Percentiles rank a stretch among this genome's conserved stretches.
phyloP scores from a whole-genome alignment of 2,329 filamentous ascomycete species.

The Phialocephala sp. region DNA sequence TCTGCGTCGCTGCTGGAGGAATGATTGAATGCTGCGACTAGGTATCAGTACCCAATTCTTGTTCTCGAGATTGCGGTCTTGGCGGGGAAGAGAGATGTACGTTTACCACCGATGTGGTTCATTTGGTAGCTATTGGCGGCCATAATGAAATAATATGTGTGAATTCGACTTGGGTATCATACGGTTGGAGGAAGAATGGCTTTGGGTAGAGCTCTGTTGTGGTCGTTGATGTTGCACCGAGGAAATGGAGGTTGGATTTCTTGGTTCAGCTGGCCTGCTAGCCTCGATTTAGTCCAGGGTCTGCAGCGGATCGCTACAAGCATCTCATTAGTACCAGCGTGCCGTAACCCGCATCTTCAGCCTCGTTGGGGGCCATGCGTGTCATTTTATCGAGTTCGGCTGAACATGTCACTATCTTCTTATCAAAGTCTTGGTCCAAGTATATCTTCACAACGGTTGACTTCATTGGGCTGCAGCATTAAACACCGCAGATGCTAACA shows the following conservation, averaged over 20 bases:
- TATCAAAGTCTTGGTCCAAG: background rate
- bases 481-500: background rate
- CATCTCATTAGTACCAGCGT: slow-evolving; percentile 2
- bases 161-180: slow-evolving; percentile 1
- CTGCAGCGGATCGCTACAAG: slow-evolving; percentile 9
- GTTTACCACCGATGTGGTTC: slow-evolving; percentile 36
- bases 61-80: slow-evolving; percentile 7
- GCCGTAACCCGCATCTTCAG: background rate
- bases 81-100: slow-evolving; percentile 28
- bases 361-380: background rate
- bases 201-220: background rate
- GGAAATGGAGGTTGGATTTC: slow-evolving; percentile 9
- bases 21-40: slow-evolving; percentile 74
- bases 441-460: background rate
- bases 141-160: slow-evolving; percentile 13
- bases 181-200: background rate
- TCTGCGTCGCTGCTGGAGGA: slow-evolving; percentile 71
- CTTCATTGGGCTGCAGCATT: background rate
- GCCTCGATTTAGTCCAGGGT: slow-evolving; percentile 6
- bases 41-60: slow-evolving; percentile 18
- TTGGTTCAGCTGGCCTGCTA: slow-evolving; percentile 7
- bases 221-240: background rate
- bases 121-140: slow-evolving; percentile 29
- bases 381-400: background rate
- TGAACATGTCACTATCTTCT: background rate